Base-by-base conservation (phyloP, 495 filamentous ascomycete genomes). In the Neurospora cerealis region DNA sequence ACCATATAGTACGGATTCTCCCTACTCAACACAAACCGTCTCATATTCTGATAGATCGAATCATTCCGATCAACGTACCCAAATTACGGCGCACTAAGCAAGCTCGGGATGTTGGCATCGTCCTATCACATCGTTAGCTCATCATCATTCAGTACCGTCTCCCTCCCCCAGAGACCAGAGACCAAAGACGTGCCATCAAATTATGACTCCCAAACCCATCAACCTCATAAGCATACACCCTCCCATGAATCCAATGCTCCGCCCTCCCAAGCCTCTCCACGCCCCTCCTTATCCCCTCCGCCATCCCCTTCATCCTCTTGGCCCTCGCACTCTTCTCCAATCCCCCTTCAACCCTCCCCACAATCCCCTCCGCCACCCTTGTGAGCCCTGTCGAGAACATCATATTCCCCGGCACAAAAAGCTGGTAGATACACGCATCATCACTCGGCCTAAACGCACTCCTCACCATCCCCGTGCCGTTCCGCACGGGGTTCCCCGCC, bases 101-200 rank as follows among this genome's bases (percentile, higher is more conserved):
- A 83, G 41, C 82, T 85, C 7, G 89, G 88, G 44, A 91, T 87
- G 76, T 91, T 91, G 60, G 89, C 88, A 71, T 91, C 89, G 77
- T 91, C 44, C n/a, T 48, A 21, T 21, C n/a, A 40, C 4, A 4
- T 40, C 0, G 9, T 44, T n/a, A 44, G 41, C 41, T 4, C 37
- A 48, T 48, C n/a, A 48, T 48, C n/a, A 21, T 11, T 11, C 13
- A 41, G 13, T 8, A 19, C 15, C 17, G 15, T 17, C 42, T 10
- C 3, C 3, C 7, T 8, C 44, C n/a, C 7, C 3, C n/a, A 19
- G 8, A 15, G 44, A 28, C 1, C n/a, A 19, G 8, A 15, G 44
- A 28, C 44, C 9, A 38, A 38, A 10, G n/a, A 24, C 42, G 6
- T 46, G 3, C 72, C 79, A 95, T 96, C 36, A 93, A 77, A 69